phyloP scores from a whole-genome alignment of 306 rosid species.

The Castanea crenata region DNA sequence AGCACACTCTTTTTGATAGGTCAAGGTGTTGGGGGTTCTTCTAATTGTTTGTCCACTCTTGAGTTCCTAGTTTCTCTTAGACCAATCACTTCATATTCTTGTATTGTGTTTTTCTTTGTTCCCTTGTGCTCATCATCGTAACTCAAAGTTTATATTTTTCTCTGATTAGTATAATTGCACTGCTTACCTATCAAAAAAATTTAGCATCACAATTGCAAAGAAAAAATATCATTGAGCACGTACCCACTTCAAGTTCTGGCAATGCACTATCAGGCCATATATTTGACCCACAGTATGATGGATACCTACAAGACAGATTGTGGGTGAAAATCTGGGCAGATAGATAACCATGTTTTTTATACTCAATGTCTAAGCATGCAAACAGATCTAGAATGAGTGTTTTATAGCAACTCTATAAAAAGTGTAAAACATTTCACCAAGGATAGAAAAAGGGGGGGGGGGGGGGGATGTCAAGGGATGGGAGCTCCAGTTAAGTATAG shows the following conservation, averaged over 20 bases:
- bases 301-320: constrained; percentile 60
- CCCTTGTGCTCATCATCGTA: too few species aligned
- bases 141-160: too few species aligned
- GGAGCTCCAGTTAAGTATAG: too few species aligned
- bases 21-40: too few species aligned
- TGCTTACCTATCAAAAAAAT: too few species aligned
- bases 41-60: too few species aligned
- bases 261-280: constrained; percentile 77
- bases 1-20: too few species aligned
- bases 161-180: too few species aligned
- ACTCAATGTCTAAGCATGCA: background rate
- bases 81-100: too few species aligned
- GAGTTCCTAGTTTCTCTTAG: too few species aligned
- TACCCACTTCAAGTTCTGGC: constrained; percentile 90
- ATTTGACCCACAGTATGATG: constrained; percentile 87
- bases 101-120: too few species aligned
- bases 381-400: background rate
- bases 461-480: too few species aligned
- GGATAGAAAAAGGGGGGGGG: background rate
- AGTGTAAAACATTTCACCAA: background rate
- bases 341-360: background rate
- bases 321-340: constrained; percentile 26
- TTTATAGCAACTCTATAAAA: background rate
- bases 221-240: constrained; percentile 15
- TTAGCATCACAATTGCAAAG: constrained; percentile 1